A percentile compares a stretch with the other conserved stretches of the same genome.
Evolutionary conservation across 345 rosid genomes (phyloP).

Genomic region (Rhodamnia argentea): DNA sequence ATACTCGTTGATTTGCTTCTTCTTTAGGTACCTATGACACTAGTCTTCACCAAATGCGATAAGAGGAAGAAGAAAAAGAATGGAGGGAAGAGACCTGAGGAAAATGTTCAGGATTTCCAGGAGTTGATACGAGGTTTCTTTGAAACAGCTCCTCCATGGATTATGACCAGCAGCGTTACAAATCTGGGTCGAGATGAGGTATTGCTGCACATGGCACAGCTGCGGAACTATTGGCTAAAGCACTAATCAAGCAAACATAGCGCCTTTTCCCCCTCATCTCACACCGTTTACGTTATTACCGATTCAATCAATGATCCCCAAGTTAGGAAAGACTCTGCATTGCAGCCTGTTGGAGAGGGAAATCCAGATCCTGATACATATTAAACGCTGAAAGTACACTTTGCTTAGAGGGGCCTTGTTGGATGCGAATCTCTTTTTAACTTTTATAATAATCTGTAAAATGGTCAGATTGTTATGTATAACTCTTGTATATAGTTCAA

Average conservation of each 20-base stretch:
- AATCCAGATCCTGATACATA: neutral
- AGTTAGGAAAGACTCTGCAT: neutral
- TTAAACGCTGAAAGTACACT: neutral
- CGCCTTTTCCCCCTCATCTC: neutral
- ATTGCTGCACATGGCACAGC: constrained; percentile 88
- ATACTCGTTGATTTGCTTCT: neutral
- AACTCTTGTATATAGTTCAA: neutral
- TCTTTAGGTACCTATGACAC: constrained; percentile 84
- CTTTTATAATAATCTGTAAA: neutral
- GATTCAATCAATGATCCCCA: neutral
- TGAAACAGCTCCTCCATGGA: constrained; percentile 88
- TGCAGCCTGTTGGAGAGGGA: neutral
- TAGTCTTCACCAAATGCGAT: constrained; percentile 92
- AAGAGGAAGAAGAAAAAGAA: constrained; percentile 91
- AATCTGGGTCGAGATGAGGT: constrained; percentile 98
- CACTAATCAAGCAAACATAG: constrained; percentile 17
- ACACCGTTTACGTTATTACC: accelerated
- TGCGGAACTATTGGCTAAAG: constrained; percentile 91
- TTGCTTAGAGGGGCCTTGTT: neutral
- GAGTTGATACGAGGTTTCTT: constrained; percentile 73
- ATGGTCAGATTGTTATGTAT: neutral
- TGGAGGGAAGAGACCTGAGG: constrained; percentile 85
- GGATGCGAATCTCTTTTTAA: neutral
- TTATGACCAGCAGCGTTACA: constrained; percentile 94
- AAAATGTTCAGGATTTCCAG: constrained; percentile 65